Base-by-base conservation (phyloP, 108 stramenopile genomes). In the Pelagomonas calceolata region DNA sequence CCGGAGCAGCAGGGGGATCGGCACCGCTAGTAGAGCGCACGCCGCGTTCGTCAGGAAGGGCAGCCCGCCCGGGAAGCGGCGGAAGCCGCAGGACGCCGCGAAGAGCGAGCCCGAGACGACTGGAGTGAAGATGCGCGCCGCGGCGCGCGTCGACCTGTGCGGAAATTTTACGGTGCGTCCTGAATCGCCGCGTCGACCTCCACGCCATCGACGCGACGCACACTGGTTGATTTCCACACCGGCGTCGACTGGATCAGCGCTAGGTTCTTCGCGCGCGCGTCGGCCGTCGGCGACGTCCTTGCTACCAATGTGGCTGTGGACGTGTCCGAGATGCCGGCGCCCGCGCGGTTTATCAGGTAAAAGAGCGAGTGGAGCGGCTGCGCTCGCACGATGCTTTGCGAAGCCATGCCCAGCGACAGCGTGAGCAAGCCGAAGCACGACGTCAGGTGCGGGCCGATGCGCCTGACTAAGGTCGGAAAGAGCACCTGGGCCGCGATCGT, bases 121-220 rank as follows among this genome's bases (percentile, higher is more conserved):
- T 0, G 79, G 79, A 0, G 75, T 75, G 33, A 80, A 35, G 30
- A 80, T 76, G 32, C 79, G 66, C 30, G 76, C 75, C 44, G 71
- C 79, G 0, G 79, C 79, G 17, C 79, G 71, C 51, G 79, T 80
- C n/a, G n/a, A n/a, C n/a, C n/a, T n/a, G n/a, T n/a, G n/a, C n/a
- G n/a, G n/a, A n/a, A n/a, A n/a, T n/a, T n/a, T n/a, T n/a, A n/a
- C n/a, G n/a, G n/a, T n/a, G n/a, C n/a, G n/a, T n/a, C n/a, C n/a
- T n/a, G n/a, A n/a, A n/a, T n/a, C n/a, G n/a, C n/a, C n/a, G n/a
- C n/a, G n/a, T n/a, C n/a, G n/a, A n/a, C n/a, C n/a, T n/a, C n/a
- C n/a, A n/a, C n/a, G n/a, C n/a, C n/a, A n/a, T n/a, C n/a, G n/a
- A n/a, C n/a, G n/a, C n/a, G n/a, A n/a, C n/a, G n/a, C n/a, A n/a